phyloP scores from a whole-genome alignment of 345 rosid species.

The Linum trigynum region DNA sequence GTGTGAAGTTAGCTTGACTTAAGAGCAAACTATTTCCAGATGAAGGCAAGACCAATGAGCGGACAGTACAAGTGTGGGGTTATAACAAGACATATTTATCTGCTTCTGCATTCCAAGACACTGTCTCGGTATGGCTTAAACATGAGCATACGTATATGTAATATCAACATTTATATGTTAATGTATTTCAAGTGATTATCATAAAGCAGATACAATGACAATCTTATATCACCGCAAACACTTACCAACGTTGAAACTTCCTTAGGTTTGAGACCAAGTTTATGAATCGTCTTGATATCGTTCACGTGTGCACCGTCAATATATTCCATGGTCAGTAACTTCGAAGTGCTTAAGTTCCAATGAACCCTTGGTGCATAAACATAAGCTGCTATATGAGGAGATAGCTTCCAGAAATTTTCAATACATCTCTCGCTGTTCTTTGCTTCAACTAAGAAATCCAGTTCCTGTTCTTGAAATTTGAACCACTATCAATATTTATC shows the following conservation, averaged over 20 bases:
- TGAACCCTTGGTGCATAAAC: conserved; percentile 70
- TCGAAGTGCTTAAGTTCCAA: conserved; percentile 84
- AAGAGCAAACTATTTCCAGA: too few species aligned
- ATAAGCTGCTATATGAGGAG: conserved; percentile 78
- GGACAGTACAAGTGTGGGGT: too few species aligned
- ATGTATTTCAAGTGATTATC: neutral
- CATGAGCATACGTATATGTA: too few species aligned
- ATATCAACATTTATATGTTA: neutral
- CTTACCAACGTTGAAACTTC: conserved; percentile 84
- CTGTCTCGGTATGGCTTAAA: too few species aligned
- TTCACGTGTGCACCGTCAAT: conserved; percentile 85
- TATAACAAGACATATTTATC: too few species aligned
- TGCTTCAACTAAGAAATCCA: conserved; percentile 87
- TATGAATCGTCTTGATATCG: conserved; percentile 55
- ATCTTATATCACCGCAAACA: conserved; percentile 10
- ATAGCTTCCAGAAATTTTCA: conserved; percentile 74
- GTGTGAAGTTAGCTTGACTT: too few species aligned
- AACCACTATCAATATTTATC: neutral
- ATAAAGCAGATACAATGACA: conserved; percentile 7
- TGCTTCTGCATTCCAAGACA: too few species aligned
- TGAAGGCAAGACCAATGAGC: too few species aligned
- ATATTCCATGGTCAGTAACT: conserved; percentile 86
- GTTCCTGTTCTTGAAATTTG: conserved; percentile 39
- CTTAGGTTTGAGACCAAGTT: conserved; percentile 63
- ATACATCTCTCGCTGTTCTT: conserved; percentile 79